A percentile compares a stretch with the other conserved stretches of the same genome.
These are phyloP conservation scores for Penicillium sp. DNA, from an alignment of 2,329 filamentous ascomycete genomes.

Conservation along the genomic window DNA sequence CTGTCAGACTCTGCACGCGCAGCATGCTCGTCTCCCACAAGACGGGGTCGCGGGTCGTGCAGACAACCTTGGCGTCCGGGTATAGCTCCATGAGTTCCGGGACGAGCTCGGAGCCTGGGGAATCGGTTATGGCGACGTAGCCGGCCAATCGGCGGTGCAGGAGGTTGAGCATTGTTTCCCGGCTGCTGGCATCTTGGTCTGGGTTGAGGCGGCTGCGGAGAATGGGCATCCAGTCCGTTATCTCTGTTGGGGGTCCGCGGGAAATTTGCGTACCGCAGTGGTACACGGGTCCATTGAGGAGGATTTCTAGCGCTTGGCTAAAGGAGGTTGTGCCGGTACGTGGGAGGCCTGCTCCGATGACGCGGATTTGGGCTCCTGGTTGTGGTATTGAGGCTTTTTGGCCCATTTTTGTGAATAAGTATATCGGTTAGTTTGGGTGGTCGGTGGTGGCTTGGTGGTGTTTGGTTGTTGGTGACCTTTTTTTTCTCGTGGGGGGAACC, in stretches of 20 bases:
- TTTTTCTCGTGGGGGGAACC: neutral
- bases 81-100: slow-evolving; percentile 49
- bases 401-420: slow-evolving; percentile 14
- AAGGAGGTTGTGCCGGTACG: slow-evolving; percentile 53
- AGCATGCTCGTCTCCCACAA: slow-evolving; percentile 26
- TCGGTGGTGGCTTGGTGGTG: neutral
- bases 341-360: slow-evolving; percentile 33
- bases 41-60: slow-evolving; percentile 30
- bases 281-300: slow-evolving; percentile 49
- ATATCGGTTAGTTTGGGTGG: neutral
- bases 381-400: slow-evolving; percentile 19
- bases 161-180: slow-evolving; percentile 11
- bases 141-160: slow-evolving; percentile 31
- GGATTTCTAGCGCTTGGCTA: slow-evolving; percentile 46
- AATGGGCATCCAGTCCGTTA: slow-evolving; percentile 25
- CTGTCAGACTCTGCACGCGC: slow-evolving; percentile 15
- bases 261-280: slow-evolving; percentile 47
- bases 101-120: slow-evolving; percentile 43
- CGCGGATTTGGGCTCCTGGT: slow-evolving; percentile 20
- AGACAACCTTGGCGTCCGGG: slow-evolving; percentile 49
- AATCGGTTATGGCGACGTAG: slow-evolving; percentile 49
- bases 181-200: slow-evolving; percentile 1
- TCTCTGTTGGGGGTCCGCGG: slow-evolving; percentile 20
- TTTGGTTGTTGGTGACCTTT: neutral
- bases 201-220: slow-evolving; percentile 17